Conservation (phyloP, 2,329 filamentous ascomycete genomes). For the Zopfia rhizophila region DNA sequence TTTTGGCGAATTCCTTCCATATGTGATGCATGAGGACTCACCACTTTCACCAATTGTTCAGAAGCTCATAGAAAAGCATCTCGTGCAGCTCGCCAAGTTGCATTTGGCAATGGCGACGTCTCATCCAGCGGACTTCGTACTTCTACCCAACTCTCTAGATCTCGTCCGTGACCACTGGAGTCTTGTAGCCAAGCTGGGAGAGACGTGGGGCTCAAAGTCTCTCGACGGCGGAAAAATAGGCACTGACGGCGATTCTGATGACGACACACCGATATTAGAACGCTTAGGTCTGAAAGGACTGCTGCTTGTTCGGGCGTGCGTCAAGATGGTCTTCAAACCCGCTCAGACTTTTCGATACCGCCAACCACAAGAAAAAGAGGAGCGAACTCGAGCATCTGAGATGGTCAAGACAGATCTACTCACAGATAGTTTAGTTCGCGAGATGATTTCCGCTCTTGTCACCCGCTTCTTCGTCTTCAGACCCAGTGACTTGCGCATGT, state of each 20-base stretch:
- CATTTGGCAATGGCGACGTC: constrained; percentile 85
- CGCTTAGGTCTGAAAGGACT: constrained; percentile 85
- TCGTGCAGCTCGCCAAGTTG: constrained; percentile 90
- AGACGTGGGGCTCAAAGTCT: constrained; percentile 71
- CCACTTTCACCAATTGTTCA: constrained; percentile 63
- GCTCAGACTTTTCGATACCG: constrained; percentile 85
- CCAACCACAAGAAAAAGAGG: constrained; percentile 76
- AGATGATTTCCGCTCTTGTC: constrained; percentile 86
- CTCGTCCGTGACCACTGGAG: constrained; percentile 88
- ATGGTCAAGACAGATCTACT: constrained; percentile 79
- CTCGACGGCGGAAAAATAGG: constrained; percentile 53
- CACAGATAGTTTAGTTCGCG: constrained; percentile 77
- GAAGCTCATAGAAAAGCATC: constrained; percentile 80
- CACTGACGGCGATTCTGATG: constrained; percentile 59
- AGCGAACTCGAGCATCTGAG: constrained; percentile 75
- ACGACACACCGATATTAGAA: constrained; percentile 72
- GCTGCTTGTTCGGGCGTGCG: constrained; percentile 81
- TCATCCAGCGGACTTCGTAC: constrained; percentile 84
- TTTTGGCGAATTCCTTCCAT: constrained; percentile 77
- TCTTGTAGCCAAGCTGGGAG: constrained; percentile 79
- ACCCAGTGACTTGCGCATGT: constrained; percentile 84
- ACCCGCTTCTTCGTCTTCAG: constrained; percentile 90
- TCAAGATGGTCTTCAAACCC: constrained; percentile 86
- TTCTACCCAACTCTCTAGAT: constrained; percentile 80
- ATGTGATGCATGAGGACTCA: constrained; percentile 67